Conservation (phyloP, 148 eudicot genomes). For the Spergularia marina region DNA sequence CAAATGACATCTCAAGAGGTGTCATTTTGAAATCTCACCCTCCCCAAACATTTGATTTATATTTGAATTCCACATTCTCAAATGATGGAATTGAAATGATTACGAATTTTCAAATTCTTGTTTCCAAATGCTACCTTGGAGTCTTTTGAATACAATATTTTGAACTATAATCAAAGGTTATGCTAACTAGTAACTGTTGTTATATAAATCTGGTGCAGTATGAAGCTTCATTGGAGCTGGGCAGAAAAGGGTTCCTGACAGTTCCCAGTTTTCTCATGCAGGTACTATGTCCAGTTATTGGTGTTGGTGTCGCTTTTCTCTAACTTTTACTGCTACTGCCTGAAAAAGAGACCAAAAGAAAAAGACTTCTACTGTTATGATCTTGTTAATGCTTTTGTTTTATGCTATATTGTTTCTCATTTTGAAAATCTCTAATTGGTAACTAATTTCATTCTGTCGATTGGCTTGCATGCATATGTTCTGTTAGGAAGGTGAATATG, state of each 20-base stretch:
- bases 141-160: no score
- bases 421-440: neutral
- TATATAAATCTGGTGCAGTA: conserved; percentile 42
- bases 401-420: neutral
- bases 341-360: no score
- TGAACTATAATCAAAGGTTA: no score
- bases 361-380: neutral
- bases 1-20: no score
- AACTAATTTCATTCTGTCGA: neutral
- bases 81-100: no score
- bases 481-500: conserved; percentile 50
- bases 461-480: conserved; percentile 6
- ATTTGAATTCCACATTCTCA: no score
- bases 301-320: neutral
- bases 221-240: conserved; percentile 81
- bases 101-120: no score
- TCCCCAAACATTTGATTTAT: no score
- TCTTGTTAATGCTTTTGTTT: neutral
- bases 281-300: conserved; percentile 37
- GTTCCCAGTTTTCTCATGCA: conserved; percentile 65
- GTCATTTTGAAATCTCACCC: no score
- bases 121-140: no score
- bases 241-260: conserved; percentile 67
- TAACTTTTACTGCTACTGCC: neutral
- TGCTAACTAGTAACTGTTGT: neutral